These are phyloP conservation scores for Paracoccidioides brasiliensis DNA, from an alignment of 2,329 filamentous ascomycete species.

Conservation along the genomic window DNA sequence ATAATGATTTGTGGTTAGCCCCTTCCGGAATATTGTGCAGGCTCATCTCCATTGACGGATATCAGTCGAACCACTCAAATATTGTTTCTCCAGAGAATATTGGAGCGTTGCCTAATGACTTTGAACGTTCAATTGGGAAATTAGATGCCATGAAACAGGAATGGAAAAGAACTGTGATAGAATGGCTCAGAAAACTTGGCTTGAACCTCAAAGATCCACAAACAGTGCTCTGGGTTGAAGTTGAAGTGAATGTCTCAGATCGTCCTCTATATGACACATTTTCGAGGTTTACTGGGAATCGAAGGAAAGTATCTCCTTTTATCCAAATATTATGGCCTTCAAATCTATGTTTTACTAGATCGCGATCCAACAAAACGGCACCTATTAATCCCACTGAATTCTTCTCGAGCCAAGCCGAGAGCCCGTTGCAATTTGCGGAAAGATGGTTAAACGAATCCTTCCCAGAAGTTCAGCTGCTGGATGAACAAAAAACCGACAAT, in stretches of 20 bases:
- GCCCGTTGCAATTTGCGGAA: conserved; percentile 32
- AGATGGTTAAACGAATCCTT: conserved; percentile 25
- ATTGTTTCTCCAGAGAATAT: conserved; percentile 13
- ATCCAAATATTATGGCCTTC: conserved; percentile 35
- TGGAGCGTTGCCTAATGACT: background rate
- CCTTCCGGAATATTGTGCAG: conserved; percentile 20
- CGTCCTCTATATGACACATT: background rate
- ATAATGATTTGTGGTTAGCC: conserved; percentile 27
- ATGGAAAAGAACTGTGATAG: conserved; percentile 26
- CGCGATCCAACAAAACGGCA: conserved; percentile 12
- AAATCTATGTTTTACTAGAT: conserved; percentile 29
- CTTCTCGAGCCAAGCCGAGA: conserved; percentile 14
- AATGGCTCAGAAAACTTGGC: conserved; percentile 28
- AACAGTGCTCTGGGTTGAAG: conserved; percentile 27
- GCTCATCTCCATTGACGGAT: conserved; percentile 11
- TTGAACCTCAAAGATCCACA: conserved; percentile 19
- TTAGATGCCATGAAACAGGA: conserved; percentile 14
- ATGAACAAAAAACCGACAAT: background rate
- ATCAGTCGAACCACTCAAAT: conserved; percentile 11
- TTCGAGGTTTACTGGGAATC: conserved; percentile 12
- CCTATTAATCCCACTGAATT: conserved; percentile 12
- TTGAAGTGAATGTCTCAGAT: conserved; percentile 20
- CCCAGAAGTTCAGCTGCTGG: conserved; percentile 11
- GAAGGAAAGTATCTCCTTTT: conserved; percentile 21
- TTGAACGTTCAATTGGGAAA: background rate